Evolutionary conservation across 139 green algal genomes (phyloP).

Genomic region (Micractinium conductrix): DNA sequence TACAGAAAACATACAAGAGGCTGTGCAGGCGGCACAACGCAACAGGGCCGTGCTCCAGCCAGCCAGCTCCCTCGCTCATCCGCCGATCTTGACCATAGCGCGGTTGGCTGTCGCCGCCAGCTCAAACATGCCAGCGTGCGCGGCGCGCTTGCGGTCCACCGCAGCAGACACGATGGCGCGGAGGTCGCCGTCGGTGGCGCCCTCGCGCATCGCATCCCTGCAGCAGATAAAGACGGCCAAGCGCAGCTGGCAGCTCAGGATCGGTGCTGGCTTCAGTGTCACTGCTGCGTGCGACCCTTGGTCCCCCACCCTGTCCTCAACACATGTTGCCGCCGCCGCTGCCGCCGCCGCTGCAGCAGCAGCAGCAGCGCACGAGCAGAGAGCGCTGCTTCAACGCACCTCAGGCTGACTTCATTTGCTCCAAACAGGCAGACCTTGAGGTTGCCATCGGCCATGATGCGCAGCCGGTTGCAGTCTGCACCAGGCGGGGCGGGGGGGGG

Average conservation of each 20-base stretch:
- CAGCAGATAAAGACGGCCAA: background rate
- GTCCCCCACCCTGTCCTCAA: too few relatives aligned
- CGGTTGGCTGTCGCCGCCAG: constrained; percentile 86
- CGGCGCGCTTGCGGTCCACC: constrained; percentile 90
- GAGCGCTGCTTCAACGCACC: too few relatives aligned
- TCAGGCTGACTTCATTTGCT: constrained; percentile 88
- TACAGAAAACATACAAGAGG: too few relatives aligned
- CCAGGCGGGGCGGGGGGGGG: background rate
- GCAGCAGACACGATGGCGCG: constrained; percentile 83
- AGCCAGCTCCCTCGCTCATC: too few relatives aligned
- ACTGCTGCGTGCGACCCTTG: too few relatives aligned
- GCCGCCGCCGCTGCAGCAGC: too few relatives aligned
- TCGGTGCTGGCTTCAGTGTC: too few relatives aligned
- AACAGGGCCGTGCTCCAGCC: too few relatives aligned
- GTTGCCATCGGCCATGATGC: constrained; percentile 96
- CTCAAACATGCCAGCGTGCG: constrained; percentile 95
- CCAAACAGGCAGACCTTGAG: constrained; percentile 99
- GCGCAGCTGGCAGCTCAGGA: too few relatives aligned
- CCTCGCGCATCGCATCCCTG: constrained; percentile 88
- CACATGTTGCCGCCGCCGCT: too few relatives aligned
- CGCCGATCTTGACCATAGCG: constrained; percentile 97
- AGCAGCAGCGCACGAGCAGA: too few relatives aligned
- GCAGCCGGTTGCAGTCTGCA: constrained; percentile 88
- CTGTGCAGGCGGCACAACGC: too few relatives aligned
- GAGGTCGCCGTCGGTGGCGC: constrained; percentile 87